These are phyloP conservation scores for Venturia effusa DNA, from an alignment of 2,329 filamentous ascomycete species.

Conservation along the genomic window DNA sequence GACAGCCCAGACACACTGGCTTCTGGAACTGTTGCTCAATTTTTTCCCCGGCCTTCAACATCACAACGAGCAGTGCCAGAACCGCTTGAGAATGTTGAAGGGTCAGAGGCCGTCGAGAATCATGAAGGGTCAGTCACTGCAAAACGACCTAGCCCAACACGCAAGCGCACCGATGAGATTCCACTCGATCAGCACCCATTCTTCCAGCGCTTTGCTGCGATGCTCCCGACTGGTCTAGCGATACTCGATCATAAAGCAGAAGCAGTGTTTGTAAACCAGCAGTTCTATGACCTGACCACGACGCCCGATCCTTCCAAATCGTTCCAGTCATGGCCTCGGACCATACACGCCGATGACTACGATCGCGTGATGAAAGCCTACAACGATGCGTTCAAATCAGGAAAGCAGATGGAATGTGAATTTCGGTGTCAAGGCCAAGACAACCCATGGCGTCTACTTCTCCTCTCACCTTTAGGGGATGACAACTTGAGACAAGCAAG, in stretches of 20 bases:
- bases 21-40: conserved; percentile 5
- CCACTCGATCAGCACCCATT: conserved; percentile 28
- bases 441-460: conserved; percentile 30
- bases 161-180: conserved; percentile 8
- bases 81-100: background rate
- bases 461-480: conserved; percentile 31
- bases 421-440: conserved; percentile 28
- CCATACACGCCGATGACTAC: conserved; percentile 33
- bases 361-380: conserved; percentile 34
- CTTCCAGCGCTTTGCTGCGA: conserved; percentile 34
- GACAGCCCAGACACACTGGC: conserved; percentile 3
- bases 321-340: conserved; percentile 36
- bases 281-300: conserved; percentile 35
- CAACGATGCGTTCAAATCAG: conserved; percentile 28
- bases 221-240: conserved; percentile 34
- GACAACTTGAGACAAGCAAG: conserved; percentile 23
- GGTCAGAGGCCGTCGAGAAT: background rate
- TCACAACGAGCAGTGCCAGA: background rate
- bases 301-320: conserved; percentile 27
- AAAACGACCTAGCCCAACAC: background rate
- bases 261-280: conserved; percentile 36
- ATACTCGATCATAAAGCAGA: conserved; percentile 34
- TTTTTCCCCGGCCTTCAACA: conserved; percentile 5
- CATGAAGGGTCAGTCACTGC: background rate
- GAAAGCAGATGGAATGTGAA: conserved; percentile 30